phyloP scores from a whole-genome alignment of 495 filamentous ascomycete species.

The Parmelia sp. region DNA sequence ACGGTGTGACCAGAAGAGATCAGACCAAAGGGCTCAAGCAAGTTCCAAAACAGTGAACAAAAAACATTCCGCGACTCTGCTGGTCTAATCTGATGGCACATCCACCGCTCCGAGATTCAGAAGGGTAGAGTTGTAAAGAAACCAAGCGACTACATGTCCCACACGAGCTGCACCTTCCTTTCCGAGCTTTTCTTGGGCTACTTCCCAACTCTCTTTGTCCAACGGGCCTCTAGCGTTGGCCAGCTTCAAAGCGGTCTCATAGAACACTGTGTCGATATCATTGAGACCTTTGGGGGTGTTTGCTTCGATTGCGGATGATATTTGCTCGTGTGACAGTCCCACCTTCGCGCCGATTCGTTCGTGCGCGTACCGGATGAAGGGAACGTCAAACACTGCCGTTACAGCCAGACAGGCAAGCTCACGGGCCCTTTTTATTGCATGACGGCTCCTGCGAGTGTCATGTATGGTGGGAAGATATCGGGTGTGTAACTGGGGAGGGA shows the following conservation, averaged over 20 bases:
- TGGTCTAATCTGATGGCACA: neutral
- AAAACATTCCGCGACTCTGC: too few species aligned
- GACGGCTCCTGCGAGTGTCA: conserved; percentile 5
- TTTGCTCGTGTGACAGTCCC: conserved; percentile 9
- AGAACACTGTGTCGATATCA: neutral
- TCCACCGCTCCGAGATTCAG: conserved; percentile 12
- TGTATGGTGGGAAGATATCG: conserved; percentile 3
- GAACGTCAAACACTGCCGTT: conserved; percentile 6
- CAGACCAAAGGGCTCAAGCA: too few species aligned
- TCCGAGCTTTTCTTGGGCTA: neutral
- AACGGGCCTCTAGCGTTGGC: conserved; percentile 4
- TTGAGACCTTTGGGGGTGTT: neutral
- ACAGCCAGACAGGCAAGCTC: conserved; percentile 12
- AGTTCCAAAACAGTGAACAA: too few species aligned
- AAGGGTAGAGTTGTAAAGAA: conserved; percentile 2
- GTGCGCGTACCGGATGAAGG: conserved; percentile 13
- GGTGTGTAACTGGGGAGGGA: conserved; percentile 9
- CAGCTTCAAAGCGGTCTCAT: conserved; percentile 7
- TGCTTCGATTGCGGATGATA: conserved; percentile 1
- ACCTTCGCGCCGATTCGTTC: conserved; percentile 5
- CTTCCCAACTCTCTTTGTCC: conserved; percentile 8
- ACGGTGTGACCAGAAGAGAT: too few species aligned
- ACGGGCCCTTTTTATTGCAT: conserved; percentile 4
- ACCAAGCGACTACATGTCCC: conserved; percentile 7
- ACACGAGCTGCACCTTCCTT: conserved; percentile 10